phyloP scores from a whole-genome alignment of 2,329 filamentous ascomycete species.

The Aspergillus pseudoterreus region DNA sequence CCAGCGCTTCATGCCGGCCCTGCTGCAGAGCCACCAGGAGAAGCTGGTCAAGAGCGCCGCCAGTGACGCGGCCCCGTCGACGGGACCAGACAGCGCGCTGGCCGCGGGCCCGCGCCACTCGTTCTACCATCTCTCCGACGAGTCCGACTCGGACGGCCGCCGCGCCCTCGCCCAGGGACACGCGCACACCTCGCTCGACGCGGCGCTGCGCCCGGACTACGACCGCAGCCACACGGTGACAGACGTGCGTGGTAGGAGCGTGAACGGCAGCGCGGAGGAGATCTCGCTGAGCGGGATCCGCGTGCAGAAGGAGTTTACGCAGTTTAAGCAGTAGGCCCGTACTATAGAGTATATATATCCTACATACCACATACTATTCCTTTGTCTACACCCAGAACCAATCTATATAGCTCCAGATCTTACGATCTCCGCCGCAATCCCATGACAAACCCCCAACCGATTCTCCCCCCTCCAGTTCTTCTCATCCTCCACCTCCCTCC shows the following conservation, averaged over 20 bases:
- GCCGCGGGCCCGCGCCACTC: conserved; percentile 8
- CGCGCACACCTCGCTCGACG: conserved; percentile 1
- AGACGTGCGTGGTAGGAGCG: conserved; percentile 9
- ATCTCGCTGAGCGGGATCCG: conserved; percentile 19
- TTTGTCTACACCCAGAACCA: too few species aligned
- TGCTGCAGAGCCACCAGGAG: conserved; percentile 11
- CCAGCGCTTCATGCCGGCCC: conserved; percentile 8
- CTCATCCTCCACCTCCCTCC: conserved; percentile 9
- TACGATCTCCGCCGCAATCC: conserved; percentile 3
- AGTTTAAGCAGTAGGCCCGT: conserved; percentile 1
- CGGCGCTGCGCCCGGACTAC: conserved; percentile 17
- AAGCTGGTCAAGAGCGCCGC: conserved; percentile 5
- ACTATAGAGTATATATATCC: too few species aligned
- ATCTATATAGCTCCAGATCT: too few species aligned
- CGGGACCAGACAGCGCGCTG: not conserved
- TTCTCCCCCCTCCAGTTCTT: conserved; percentile 9
- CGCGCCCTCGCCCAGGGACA: not conserved
- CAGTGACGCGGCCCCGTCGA: not conserved
- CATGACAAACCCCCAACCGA: conserved; percentile 10
- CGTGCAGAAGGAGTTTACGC: conserved; percentile 17
- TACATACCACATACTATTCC: too few species aligned
- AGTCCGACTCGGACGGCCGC: conserved; percentile 2
- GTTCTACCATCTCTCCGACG: conserved; percentile 19
- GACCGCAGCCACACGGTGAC: conserved; percentile 15
- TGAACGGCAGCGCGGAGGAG: conserved; percentile 13